Conservation (phyloP, 176 grass and related monocot species). For the Musa schizocarpa region DNA sequence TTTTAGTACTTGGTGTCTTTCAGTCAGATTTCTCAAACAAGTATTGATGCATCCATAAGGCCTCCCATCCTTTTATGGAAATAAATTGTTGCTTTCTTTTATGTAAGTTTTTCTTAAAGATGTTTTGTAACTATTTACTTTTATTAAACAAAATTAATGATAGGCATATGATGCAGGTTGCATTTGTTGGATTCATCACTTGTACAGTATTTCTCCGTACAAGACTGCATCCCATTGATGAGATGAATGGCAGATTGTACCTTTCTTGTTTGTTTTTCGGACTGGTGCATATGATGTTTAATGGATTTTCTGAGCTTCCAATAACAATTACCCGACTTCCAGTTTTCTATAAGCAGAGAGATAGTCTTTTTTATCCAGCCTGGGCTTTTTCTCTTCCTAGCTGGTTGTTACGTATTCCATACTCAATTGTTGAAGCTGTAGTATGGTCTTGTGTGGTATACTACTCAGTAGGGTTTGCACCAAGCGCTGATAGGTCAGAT, state of each 20-base stretch:
- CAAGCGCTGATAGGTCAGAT: conserved; percentile 38
- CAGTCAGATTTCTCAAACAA: no score
- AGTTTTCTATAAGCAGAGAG: conserved; percentile 76
- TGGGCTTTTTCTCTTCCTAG: conserved; percentile 70
- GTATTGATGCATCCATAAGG: no score
- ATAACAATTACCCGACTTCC: conserved; percentile 62
- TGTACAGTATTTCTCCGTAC: conserved; percentile 61
- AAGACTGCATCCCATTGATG: conserved; percentile 55
- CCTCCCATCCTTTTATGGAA: no score
- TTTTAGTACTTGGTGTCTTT: no score
- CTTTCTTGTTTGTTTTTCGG: conserved; percentile 66
- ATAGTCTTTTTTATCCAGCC: conserved; percentile 65
- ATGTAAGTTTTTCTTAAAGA: no score
- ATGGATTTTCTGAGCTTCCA: conserved; percentile 62
- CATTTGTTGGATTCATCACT: conserved; percentile 51
- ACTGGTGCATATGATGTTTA: conserved; percentile 69
- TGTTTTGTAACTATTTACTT: no score
- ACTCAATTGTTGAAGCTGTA: conserved; percentile 53
- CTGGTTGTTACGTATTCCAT: conserved; percentile 58
- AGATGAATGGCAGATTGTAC: conserved; percentile 49
- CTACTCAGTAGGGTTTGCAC: conserved; percentile 63
- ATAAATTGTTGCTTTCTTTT: no score
- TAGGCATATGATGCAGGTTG: conserved; percentile 33
- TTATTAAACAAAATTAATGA: no score
- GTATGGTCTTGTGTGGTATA: conserved; percentile 71